phyloP scores from a whole-genome alignment of 306 rosid species.

The Acacia crassicarpa region DNA sequence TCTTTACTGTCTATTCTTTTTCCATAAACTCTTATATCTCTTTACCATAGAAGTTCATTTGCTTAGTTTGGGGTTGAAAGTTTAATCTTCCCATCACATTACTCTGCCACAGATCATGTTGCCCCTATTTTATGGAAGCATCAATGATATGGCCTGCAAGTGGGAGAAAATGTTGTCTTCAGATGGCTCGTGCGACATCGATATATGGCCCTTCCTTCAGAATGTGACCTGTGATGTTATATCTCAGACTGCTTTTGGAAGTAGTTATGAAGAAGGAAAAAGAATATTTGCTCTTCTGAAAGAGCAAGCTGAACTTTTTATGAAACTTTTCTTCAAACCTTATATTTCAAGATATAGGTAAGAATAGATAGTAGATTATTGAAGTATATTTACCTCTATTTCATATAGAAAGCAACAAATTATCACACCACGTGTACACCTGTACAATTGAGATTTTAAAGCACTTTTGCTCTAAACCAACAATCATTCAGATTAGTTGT shows the following conservation, averaged over 20 bases:
- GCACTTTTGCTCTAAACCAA: not conserved
- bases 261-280: slow-evolving; percentile 53
- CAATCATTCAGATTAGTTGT: not conserved
- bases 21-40: not conserved
- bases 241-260: slow-evolving; percentile 50
- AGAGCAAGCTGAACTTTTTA: slow-evolving; percentile 26
- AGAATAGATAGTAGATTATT: not conserved
- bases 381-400: not conserved
- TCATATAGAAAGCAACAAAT: not conserved
- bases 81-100: not conserved
- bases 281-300: slow-evolving; percentile 49
- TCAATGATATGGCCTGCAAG: slow-evolving; percentile 35
- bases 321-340: not conserved
- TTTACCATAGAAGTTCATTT: not conserved
- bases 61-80: not conserved
- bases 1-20: not conserved
- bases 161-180: slow-evolving; percentile 45
- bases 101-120: slow-evolving; percentile 35
- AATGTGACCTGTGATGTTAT: slow-evolving; percentile 40
- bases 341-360: slow-evolving; percentile 52
- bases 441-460: not conserved
- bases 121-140: slow-evolving; percentile 34
- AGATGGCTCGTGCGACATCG: slow-evolving; percentile 44
- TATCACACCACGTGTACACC: too few relatives aligned
- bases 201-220: slow-evolving; percentile 35